Percentiles rank a stretch among this genome's conserved stretches.
These are phyloP conservation scores for Carex kokanica DNA, from an alignment of 176 grass and related monocot species.

Conservation along the genomic window DNA sequence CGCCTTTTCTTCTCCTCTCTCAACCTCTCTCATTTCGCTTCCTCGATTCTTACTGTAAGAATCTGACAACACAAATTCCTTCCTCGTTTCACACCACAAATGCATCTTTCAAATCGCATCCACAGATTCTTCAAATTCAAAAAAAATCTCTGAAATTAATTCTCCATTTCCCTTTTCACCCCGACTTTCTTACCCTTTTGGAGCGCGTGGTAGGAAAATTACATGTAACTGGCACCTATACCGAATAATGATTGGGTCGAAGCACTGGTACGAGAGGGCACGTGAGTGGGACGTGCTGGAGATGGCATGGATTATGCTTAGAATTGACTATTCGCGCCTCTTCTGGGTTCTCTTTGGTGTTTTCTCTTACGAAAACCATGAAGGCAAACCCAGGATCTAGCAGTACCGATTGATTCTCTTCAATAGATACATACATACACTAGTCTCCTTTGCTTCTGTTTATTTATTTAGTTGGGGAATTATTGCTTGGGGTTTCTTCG, in stretches of 20 bases:
- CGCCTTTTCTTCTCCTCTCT: not conserved
- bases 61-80: constrained; percentile 19
- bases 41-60: not conserved
- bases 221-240: not conserved
- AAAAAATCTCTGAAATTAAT: not conserved
- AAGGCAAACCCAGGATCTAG: constrained; percentile 40
- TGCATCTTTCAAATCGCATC: constrained; percentile 34
- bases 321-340: constrained; percentile 38
- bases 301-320: constrained; percentile 49
- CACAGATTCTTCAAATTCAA: constrained; percentile 60
- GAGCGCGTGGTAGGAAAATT: not conserved
- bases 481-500: not conserved
- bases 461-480: not conserved
- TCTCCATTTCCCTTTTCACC: not conserved
- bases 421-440: not conserved
- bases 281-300: constrained; percentile 28
- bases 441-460: not conserved
- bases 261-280: constrained; percentile 27
- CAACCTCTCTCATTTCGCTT: not conserved
- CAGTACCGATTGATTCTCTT: not conserved
- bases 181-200: not conserved
- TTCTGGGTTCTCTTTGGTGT: constrained; percentile 55
- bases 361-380: constrained; percentile 32
- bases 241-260: constrained; percentile 43
- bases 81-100: constrained; percentile 26